Evolutionary conservation across 2,329 filamentous ascomycete species (phyloP).

Genomic region (Pyrenophora teres): DNA sequence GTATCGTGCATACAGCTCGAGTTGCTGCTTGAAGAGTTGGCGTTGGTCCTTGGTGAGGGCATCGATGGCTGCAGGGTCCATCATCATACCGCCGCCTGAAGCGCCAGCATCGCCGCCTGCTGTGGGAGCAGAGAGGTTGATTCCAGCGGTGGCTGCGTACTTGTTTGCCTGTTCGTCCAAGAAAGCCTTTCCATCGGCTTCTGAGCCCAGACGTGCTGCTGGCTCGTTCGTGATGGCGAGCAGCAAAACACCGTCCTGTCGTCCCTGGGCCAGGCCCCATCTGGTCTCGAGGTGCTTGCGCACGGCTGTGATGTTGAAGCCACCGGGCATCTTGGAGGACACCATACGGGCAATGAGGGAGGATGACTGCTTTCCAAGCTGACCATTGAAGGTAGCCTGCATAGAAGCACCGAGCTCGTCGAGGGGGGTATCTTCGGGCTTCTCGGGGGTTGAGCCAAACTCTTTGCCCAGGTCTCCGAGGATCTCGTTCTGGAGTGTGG

Average conservation of each 20-base stretch:
- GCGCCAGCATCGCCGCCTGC: constrained; percentile 74
- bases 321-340: constrained; percentile 98
- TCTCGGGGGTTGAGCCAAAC: constrained; percentile 96
- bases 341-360: constrained; percentile 93
- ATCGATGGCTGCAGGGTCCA: constrained; percentile 97
- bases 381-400: constrained; percentile 98
- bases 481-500: constrained; percentile 97
- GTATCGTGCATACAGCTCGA: constrained; percentile 93
- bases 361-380: constrained; percentile 94
- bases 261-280: constrained; percentile 84
- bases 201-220: constrained; percentile 81
- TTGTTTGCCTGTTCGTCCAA: constrained; percentile 87
- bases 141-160: constrained; percentile 81
- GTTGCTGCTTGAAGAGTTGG: constrained; percentile 95
- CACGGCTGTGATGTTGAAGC: constrained; percentile 96
- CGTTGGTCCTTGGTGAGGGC: constrained; percentile 96
- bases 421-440: constrained; percentile 94
- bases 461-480: constrained; percentile 97
- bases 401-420: constrained; percentile 94
- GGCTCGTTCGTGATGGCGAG: constrained; percentile 94
- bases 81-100: constrained; percentile 91
- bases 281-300: constrained; percentile 93
- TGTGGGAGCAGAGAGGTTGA: constrained; percentile 75
- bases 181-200: constrained; percentile 89
- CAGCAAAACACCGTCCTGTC: constrained; percentile 89